A percentile compares a stretch with the other conserved stretches of the same genome.
phyloP scores from a whole-genome alignment of 768 basidiomycete genomes.

The Melanogaster broomeanus region DNA sequence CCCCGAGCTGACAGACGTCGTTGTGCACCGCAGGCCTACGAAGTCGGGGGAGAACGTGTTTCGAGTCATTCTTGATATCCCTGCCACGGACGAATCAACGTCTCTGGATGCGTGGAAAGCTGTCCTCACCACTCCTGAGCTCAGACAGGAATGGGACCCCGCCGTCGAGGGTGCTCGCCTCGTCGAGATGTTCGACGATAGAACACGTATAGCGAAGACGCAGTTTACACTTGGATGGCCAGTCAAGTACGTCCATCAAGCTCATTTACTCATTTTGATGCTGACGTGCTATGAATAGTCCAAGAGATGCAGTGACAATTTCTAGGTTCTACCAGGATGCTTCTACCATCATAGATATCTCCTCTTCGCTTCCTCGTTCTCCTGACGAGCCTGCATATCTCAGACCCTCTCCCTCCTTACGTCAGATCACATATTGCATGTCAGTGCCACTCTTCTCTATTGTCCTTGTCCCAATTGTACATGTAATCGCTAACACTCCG shows the following conservation, averaged over 20 bases:
- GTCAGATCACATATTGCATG: slow-evolving; percentile 85
- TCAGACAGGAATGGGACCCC: slow-evolving; percentile 91
- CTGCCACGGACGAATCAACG: slow-evolving; percentile 52
- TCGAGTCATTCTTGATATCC: slow-evolving; percentile 79
- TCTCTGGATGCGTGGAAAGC: slow-evolving; percentile 81
- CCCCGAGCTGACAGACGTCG: slow-evolving; percentile 70
- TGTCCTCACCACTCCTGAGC: slow-evolving; percentile 81
- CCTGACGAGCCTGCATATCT: slow-evolving; percentile 89
- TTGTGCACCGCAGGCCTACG: slow-evolving; percentile 70
- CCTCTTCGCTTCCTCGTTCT: slow-evolving; percentile 92
- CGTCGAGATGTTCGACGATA: slow-evolving; percentile 83
- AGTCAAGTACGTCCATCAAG: slow-evolving; percentile 68
- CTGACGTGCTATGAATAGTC: slow-evolving; percentile 47
- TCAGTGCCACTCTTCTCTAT: slow-evolving; percentile 36
- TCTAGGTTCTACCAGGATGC: slow-evolving; percentile 82
- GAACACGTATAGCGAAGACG: slow-evolving; percentile 85
- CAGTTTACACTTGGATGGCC: slow-evolving; percentile 96
- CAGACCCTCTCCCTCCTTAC: slow-evolving; percentile 87
- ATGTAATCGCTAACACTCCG: not conserved
- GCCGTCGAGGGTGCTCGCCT: slow-evolving; percentile 84
- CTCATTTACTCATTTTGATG: not conserved
- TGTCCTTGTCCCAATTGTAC: slow-evolving; percentile 5
- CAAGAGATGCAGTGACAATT: slow-evolving; percentile 92
- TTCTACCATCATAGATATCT: slow-evolving; percentile 83
- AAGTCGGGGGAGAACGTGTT: slow-evolving; percentile 79